A percentile compares a stretch with the other conserved stretches of the same genome.
Conservation (phyloP, 23 red algal species). For the Gracilaria domingensis region DNA sequence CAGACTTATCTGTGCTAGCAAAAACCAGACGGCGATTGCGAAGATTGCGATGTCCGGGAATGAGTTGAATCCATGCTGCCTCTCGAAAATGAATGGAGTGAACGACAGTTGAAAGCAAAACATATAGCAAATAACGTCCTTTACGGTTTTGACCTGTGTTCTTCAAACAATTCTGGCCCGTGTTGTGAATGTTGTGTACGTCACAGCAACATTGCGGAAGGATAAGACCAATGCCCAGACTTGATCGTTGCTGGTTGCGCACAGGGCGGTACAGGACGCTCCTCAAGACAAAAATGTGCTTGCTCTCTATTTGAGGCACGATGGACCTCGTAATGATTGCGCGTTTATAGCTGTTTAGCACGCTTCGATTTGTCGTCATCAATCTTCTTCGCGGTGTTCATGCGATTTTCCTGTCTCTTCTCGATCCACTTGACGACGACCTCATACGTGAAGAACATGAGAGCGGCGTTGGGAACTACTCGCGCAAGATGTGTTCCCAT, state of each 20-base stretch:
- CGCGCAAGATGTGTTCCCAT: conserved; percentile 98
- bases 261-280: neutral
- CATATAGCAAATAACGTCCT: neutral
- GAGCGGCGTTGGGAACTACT: conserved; percentile 94
- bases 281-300: conserved; percentile 19
- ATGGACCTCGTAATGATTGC: neutral
- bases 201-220: neutral
- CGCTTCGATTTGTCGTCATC: neutral
- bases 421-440: conserved; percentile 90
- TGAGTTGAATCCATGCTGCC: neutral
- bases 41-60: neutral
- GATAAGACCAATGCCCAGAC: neutral
- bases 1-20: neutral
- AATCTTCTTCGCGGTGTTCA: conserved; percentile 13
- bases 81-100: neutral
- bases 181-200: neutral
- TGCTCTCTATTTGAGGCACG: neutral
- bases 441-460: conserved; percentile 99
- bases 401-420: conserved; percentile 56
- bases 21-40: neutral
- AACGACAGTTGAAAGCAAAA: neutral
- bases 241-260: neutral
- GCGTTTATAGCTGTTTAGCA: neutral
- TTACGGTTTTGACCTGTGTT: neutral
- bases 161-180: neutral